These are phyloP conservation scores for Russula emetica DNA, from an alignment of 768 basidiomycete species.

Conservation along the genomic window DNA sequence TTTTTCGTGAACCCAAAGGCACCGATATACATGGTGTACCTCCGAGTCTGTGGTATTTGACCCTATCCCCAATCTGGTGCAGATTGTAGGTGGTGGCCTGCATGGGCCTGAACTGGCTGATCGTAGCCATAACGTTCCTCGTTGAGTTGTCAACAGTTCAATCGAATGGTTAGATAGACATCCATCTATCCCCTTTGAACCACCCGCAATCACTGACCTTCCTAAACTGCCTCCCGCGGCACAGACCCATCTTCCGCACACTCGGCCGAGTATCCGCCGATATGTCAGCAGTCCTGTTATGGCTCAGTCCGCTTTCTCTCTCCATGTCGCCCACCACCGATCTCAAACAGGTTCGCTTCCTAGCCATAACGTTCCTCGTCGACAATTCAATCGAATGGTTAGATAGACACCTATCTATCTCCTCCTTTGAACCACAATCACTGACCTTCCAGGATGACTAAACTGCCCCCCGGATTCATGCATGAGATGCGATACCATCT, in stretches of 20 bases:
- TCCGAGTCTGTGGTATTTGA: not conserved
- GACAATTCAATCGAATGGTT: slow-evolving; percentile 41
- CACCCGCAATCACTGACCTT: too few species aligned
- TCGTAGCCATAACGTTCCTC: slow-evolving; percentile 36
- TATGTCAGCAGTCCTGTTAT: too few species aligned
- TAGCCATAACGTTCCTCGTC: slow-evolving; percentile 33
- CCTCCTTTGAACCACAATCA: not conserved
- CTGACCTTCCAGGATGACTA: slow-evolving; percentile 57
- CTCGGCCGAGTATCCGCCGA: too few species aligned
- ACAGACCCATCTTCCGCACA: too few species aligned
- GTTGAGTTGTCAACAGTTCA: too few species aligned
- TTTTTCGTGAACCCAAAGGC: slow-evolving; percentile 83
- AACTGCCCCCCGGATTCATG: slow-evolving; percentile 70
- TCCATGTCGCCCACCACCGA: not conserved
- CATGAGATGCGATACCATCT: slow-evolving; percentile 69
- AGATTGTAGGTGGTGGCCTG: slow-evolving; percentile 71
- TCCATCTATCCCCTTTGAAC: too few species aligned
- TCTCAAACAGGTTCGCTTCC: slow-evolving; percentile 22
- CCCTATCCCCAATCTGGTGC: not conserved
- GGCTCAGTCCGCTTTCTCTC: not conserved
- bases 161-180: too few species aligned
- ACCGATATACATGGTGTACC: slow-evolving; percentile 68
- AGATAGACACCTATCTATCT: not conserved
- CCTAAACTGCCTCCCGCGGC: too few species aligned
- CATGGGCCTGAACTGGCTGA: slow-evolving; percentile 65